Evolutionary conservation across 768 basidiomycete genomes (phyloP).

Genomic region (Rhodotorula graminis): DNA sequence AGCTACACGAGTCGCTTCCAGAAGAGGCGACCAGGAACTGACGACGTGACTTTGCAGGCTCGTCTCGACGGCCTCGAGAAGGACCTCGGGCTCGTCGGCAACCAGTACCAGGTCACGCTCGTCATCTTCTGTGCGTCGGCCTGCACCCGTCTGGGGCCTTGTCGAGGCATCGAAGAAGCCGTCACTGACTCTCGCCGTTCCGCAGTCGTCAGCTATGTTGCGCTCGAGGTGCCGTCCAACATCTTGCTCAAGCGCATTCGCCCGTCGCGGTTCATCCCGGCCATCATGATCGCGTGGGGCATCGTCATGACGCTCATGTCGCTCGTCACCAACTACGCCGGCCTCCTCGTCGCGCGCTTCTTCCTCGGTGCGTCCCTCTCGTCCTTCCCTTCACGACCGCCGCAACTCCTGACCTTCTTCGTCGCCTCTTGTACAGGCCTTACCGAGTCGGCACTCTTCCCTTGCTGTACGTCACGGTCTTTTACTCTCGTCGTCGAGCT

Average conservation of each 20-base stretch:
- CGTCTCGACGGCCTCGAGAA: constrained; percentile 23
- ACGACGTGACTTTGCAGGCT: not conserved
- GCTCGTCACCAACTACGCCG: constrained; percentile 26
- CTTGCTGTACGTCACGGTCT: constrained; percentile 2
- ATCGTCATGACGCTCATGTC: constrained; percentile 21
- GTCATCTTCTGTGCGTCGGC: constrained; percentile 42
- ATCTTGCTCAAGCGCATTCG: constrained; percentile 23
- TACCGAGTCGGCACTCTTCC: constrained; percentile 33
- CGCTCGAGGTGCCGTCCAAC: constrained; percentile 25
- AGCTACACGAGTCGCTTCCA: too few species aligned
- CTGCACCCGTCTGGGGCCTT: too few species aligned
- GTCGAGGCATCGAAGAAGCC: too few species aligned
- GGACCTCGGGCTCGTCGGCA: constrained; percentile 27
- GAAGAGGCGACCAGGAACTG: not conserved
- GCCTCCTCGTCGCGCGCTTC: constrained; percentile 30
- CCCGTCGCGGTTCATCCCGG: constrained; percentile 10
- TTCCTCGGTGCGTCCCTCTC: constrained; percentile 2
- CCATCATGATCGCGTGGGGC: constrained; percentile 5
- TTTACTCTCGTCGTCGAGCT: too few species aligned
- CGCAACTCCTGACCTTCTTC: not conserved
- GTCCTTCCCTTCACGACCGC: not conserved
- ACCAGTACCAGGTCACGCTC: constrained; percentile 27
- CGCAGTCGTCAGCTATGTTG: constrained; percentile 30
- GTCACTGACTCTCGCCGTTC: too few species aligned
- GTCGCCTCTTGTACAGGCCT: constrained; percentile 22